A percentile compares a stretch with the other conserved stretches of the same genome.
Conservation (phyloP, 1,284 basidiomycete genomes). For the Ustilago trichophora region DNA sequence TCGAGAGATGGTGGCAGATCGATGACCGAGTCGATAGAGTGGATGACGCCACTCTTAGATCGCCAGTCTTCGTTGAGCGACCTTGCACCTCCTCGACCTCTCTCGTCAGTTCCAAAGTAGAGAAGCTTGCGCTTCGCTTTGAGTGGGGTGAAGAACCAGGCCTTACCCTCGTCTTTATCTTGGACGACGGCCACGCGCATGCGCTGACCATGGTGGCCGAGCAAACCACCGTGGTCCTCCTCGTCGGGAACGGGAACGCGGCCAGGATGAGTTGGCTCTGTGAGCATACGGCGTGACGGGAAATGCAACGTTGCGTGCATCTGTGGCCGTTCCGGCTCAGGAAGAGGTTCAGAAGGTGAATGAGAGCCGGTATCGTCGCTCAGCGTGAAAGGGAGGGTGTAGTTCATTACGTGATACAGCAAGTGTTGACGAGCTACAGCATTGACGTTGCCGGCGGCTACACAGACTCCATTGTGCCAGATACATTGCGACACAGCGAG, state of each 20-base stretch:
- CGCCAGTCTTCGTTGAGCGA: constrained; percentile 68
- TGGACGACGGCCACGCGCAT: constrained; percentile 71
- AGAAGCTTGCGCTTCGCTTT: constrained; percentile 12
- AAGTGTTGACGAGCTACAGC: constrained; percentile 86
- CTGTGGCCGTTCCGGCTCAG: constrained; percentile 63
- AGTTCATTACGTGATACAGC: constrained; percentile 93
- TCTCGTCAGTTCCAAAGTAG: constrained; percentile 75
- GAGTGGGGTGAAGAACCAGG: background rate
- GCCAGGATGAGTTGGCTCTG: constrained; percentile 69
- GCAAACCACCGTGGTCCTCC: constrained; percentile 72
- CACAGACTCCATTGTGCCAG: constrained; percentile 23
- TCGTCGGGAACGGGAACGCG: constrained; percentile 60
- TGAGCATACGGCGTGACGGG: constrained; percentile 84
- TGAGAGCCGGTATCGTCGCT: constrained; percentile 70
- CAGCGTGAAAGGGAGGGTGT: constrained; percentile 71
- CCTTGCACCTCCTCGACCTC: constrained; percentile 74
- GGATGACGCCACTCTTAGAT: constrained; percentile 75
- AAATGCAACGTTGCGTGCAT: constrained; percentile 65
- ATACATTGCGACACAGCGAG: constrained; percentile 8
- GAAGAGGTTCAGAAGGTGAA: constrained; percentile 75
- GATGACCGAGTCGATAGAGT: constrained; percentile 80
- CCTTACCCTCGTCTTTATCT: constrained; percentile 23
- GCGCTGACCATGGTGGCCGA: constrained; percentile 84
- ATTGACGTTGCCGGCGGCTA: constrained; percentile 74
- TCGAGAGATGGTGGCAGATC: constrained; percentile 77